Conservation (phyloP, 805 yeast species). For the Yamadazyma akitaensis region DNA sequence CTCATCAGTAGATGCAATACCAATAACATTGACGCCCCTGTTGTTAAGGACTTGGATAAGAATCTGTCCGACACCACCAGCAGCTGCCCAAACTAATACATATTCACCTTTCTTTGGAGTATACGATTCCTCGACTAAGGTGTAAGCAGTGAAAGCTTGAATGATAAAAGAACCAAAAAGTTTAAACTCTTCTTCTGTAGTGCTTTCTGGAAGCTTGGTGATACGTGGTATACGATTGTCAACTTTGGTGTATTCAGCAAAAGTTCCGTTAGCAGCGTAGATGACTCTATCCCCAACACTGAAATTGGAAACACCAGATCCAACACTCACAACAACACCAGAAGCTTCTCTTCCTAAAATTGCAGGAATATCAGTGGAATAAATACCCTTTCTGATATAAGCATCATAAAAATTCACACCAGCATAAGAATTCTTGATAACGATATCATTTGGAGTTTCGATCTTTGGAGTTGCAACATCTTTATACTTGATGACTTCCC, state of each 20-base stretch:
- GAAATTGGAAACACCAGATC: slow-evolving; percentile 51
- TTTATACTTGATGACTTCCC: slow-evolving; percentile 56
- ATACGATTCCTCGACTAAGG: slow-evolving; percentile 66
- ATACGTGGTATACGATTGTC: slow-evolving; percentile 32
- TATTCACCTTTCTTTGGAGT: slow-evolving; percentile 65
- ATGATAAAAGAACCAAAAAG: slow-evolving; percentile 58
- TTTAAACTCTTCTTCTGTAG: slow-evolving; percentile 49
- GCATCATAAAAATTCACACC: slow-evolving; percentile 84
- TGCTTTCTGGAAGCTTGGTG: slow-evolving; percentile 46
- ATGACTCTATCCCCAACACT: slow-evolving; percentile 71
- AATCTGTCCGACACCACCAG: slow-evolving; percentile 88
- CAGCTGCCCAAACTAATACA: slow-evolving; percentile 85
- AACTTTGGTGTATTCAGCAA: slow-evolving; percentile 70
- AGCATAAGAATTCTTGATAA: slow-evolving; percentile 69
- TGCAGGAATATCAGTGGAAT: slow-evolving; percentile 57
- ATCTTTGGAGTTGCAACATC: slow-evolving; percentile 60
- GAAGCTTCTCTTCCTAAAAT: slow-evolving; percentile 72
- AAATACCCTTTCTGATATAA: slow-evolving; percentile 78
- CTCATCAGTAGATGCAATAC: slow-evolving; percentile 74
- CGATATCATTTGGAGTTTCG: slow-evolving; percentile 48
- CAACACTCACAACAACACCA: slow-evolving; percentile 66
- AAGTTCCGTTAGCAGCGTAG: slow-evolving; percentile 49
- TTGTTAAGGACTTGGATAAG: slow-evolving; percentile 59
- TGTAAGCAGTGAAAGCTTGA: slow-evolving; percentile 78
- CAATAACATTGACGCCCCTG: slow-evolving; percentile 79